Evolutionary conservation across 768 basidiomycete species (phyloP).

Genomic region (Kwoniella newhampshirensis): DNA sequence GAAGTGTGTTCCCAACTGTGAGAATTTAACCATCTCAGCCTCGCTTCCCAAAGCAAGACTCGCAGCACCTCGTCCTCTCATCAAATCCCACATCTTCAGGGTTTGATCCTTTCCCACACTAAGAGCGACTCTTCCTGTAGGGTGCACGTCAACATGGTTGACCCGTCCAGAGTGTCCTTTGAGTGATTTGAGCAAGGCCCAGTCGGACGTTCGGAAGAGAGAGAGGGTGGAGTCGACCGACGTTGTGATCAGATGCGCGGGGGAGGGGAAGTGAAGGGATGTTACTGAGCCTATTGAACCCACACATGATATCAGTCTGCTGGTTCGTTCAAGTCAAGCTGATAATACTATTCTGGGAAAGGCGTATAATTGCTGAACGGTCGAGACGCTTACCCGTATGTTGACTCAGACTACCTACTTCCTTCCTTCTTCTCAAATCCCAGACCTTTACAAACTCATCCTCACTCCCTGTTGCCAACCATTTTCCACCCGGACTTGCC

Average conservation of each 20-base stretch:
- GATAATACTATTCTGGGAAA: not conserved
- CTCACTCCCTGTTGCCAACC: constrained; percentile 91
- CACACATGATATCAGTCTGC: not conserved
- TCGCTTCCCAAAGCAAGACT: constrained; percentile 89
- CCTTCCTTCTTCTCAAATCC: constrained; percentile 87
- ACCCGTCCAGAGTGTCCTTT: constrained; percentile 93
- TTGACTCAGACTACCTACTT: constrained; percentile 91
- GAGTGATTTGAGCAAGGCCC: constrained; percentile 80
- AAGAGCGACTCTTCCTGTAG: constrained; percentile 84
- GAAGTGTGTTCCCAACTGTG: constrained; percentile 71
- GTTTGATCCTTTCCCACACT: constrained; percentile 88
- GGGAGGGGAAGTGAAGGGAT: constrained; percentile 77
- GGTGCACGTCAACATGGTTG: constrained; percentile 87
- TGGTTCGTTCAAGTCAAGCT: not conserved
- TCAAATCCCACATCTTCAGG: constrained; percentile 97
- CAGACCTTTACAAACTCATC: constrained; percentile 97
- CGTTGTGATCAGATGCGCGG: constrained; percentile 83
- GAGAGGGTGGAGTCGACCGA: constrained; percentile 90
- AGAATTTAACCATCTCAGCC: constrained; percentile 90
- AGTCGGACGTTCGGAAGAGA: constrained; percentile 89
- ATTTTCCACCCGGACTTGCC: constrained; percentile 89
- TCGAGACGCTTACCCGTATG: constrained; percentile 69
- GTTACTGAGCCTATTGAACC: constrained; percentile 77
- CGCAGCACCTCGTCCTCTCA: constrained; percentile 86
- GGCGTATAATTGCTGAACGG: constrained; percentile 18